These are phyloP conservation scores for Trifolium pratense DNA, from an alignment of 306 rosid species.

Conservation along the genomic window DNA sequence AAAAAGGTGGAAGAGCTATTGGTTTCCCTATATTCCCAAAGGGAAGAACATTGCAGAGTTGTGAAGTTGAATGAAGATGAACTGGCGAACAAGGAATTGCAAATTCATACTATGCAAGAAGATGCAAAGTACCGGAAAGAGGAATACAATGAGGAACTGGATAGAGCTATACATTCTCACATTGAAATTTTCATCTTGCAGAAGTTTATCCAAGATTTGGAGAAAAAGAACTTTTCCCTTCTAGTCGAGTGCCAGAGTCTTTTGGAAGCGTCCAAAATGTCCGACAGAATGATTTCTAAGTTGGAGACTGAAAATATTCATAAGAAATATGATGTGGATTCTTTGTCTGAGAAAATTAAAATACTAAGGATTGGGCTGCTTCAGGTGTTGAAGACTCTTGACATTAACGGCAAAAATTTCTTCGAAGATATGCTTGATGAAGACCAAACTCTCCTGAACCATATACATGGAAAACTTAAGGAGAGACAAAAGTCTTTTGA, in stretches of 20 bases:
- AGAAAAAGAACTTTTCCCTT: slow-evolving; percentile 63
- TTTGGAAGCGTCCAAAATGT: slow-evolving; percentile 58
- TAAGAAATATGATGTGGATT: slow-evolving; percentile 54
- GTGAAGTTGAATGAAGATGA: slow-evolving; percentile 56
- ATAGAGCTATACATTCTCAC: slow-evolving; percentile 58
- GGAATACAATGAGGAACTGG: slow-evolving; percentile 71
- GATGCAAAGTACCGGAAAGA: slow-evolving; percentile 57
- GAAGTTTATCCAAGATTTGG: slow-evolving; percentile 66
- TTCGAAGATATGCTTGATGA: slow-evolving; percentile 48
- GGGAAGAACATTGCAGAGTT: slow-evolving; percentile 67
- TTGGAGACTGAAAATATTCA: slow-evolving; percentile 63
- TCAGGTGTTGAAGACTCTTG: slow-evolving; percentile 65
- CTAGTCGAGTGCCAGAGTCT: slow-evolving; percentile 65
- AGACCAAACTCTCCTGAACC: slow-evolving; percentile 60
- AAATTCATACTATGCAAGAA: slow-evolving; percentile 58
- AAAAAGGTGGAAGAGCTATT: slow-evolving; percentile 70
- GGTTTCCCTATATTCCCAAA: slow-evolving; percentile 66
- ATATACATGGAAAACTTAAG: slow-evolving; percentile 56
- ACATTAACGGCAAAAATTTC: slow-evolving; percentile 36
- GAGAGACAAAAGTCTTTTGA: slow-evolving; percentile 53
- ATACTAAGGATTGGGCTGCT: slow-evolving; percentile 68
- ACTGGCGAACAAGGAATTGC: slow-evolving; percentile 64
- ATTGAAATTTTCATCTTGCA: slow-evolving; percentile 71
- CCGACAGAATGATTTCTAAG: slow-evolving; percentile 60
- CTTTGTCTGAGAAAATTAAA: slow-evolving; percentile 57